Evolutionary conservation across 169 alveolate species (phyloP), one percentile per base, ranked within the genome.

Genomic region (Eimeria falciformis): DNA sequence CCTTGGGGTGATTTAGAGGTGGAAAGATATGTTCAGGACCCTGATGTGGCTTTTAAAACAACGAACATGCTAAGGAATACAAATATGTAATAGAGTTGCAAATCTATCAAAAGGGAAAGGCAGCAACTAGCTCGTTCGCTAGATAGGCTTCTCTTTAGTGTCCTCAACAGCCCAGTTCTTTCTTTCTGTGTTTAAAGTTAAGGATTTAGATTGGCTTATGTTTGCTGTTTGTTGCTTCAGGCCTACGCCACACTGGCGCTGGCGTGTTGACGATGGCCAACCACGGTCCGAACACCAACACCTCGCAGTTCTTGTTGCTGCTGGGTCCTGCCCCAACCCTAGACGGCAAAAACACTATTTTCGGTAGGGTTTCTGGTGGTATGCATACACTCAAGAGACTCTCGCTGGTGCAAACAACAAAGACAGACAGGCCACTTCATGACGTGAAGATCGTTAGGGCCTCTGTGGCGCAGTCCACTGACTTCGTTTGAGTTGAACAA

Each of bases 201-300:
- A 17, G 65, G 65, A 53, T 53, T 33, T 33, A 33, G 40, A 33
- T 33, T 33, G 40, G 40, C 40, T 33, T 33, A 2, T 33, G 40
- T 33, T 33, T 33, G 40, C 40, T 33, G 40, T 33, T 33, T 62
- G 33, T 7, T 62, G 73, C 73, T 82, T 88, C 75, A 82, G 90
- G 53, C 14, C 62, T 82, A 23, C 68, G 85, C 33, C 93, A 90
- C 90, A 90, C 93, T 5, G 93, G 93, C 50, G 93, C 93, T 3
- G 93, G 99, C n/a, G 96, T 98, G 69, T 96, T 99, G 25, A 96
- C 99, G 43, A 96, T 96, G 98, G 98, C 97, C 66, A 96, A 96
- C 93, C 95, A 97, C 69, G 98, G 98, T 3, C 17, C 17, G 23
- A 93, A 95, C 91, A 95, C 97, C 56, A 96, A 96, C 93, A 96